Percentiles rank a stretch among this genome's conserved stretches.
Conservation (phyloP, 352 stramenopile genomes). For the Globisporangium splendens region DNA sequence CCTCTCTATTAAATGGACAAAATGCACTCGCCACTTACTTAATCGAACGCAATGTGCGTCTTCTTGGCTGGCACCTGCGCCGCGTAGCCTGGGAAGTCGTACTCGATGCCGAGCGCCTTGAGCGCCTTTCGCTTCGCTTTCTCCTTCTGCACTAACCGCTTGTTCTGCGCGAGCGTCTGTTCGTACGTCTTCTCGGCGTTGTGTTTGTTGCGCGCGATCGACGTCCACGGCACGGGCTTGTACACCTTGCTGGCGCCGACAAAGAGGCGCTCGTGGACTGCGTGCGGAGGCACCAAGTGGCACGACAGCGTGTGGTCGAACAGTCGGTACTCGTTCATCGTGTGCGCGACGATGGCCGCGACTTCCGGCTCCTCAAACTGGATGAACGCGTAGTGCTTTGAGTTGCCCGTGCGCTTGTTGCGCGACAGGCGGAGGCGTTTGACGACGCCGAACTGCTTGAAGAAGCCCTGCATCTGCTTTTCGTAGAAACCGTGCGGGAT, state of each 20-base stretch:
- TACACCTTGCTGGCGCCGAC: conserved; percentile 82
- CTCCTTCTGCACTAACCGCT: conserved; percentile 75
- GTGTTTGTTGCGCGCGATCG: conserved; percentile 73
- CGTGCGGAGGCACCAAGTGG: conserved; percentile 84
- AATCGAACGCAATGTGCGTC: conserved; percentile 74
- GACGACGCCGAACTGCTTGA: conserved; percentile 96
- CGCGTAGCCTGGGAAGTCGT: conserved; percentile 78
- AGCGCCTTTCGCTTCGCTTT: conserved; percentile 75
- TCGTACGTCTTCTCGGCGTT: conserved; percentile 80
- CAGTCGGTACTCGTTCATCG: conserved; percentile 95
- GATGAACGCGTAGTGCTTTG: conserved; percentile 96
- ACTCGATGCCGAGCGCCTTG: conserved; percentile 77
- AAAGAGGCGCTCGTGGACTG: conserved; percentile 89
- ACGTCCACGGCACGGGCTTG: conserved; percentile 60
- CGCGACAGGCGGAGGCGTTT: conserved; percentile 89
- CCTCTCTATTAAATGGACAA: no score
- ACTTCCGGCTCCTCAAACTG: conserved; percentile 94
- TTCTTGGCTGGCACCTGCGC: conserved; percentile 65
- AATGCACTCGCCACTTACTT: conserved; percentile 7
- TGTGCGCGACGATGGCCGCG: conserved; percentile 90
- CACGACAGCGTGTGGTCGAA: conserved; percentile 93
- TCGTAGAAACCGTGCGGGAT: conserved; percentile 96
- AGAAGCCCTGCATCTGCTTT: conserved; percentile 93
- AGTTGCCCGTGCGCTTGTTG: conserved; percentile 93
- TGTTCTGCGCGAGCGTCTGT: conserved; percentile 63